phyloP scores from a whole-genome alignment of 306 rosid species.

The Medicago ruthenica region DNA sequence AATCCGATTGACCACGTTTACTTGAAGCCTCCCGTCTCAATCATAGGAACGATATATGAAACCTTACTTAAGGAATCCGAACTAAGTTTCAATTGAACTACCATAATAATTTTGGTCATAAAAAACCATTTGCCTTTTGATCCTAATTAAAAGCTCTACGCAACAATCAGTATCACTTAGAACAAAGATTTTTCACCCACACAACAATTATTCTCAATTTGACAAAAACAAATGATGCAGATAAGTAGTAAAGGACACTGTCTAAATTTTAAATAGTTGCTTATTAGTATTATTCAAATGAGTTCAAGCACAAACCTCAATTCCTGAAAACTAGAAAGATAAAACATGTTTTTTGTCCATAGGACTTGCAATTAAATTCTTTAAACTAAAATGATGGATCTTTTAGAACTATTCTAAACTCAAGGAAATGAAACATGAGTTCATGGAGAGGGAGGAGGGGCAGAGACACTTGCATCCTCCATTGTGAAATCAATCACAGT shows the following conservation, averaged over 20 bases:
- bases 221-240: conserved; percentile 30
- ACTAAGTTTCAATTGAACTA: background rate
- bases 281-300: conserved; percentile 8
- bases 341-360: background rate
- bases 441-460: conserved; percentile 50
- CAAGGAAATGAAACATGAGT: background rate
- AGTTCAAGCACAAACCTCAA: conserved; percentile 14
- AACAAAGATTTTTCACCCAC: background rate
- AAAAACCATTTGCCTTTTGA: conserved; percentile 44
- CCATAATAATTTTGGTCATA: background rate
- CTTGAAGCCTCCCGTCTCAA: background rate
- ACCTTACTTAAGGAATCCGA: background rate
- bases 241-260: background rate
- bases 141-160: conserved; percentile 33
- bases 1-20: background rate
- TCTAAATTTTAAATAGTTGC: conserved; percentile 24
- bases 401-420: conserved; percentile 40
- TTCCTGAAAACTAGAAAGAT: conserved; percentile 10
- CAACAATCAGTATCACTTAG: conserved; percentile 30
- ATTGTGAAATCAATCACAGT: conserved; percentile 36
- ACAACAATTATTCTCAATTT: conserved; percentile 24
- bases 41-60: background rate
- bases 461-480: conserved; percentile 7
- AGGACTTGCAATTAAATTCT: background rate
- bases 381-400: background rate